Base-by-base conservation (phyloP, 1,139 yeast genomes). In the Protomyces inouyei region DNA sequence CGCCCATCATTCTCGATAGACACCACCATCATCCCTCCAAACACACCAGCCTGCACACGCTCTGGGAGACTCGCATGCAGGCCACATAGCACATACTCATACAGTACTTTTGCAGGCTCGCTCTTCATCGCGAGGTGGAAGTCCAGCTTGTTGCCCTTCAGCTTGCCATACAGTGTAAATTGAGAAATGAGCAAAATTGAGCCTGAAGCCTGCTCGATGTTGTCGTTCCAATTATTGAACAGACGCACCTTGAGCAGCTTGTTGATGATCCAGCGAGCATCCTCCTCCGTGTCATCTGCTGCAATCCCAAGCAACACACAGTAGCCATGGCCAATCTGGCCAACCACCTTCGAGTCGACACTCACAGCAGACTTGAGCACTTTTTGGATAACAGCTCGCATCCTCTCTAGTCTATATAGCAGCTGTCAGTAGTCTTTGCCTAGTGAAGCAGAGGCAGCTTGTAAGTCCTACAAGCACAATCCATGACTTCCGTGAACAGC, bases 11-110 rank as follows among this genome's bases (percentile, higher is more conserved):
- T 93, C 18, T 86, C 84, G 65, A 92, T 75, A 1, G 82, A 81
- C 16, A 93, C 97, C 68, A 89, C 96, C 98, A 93, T 93, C 96
- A 92, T 88, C 8, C 95, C 98, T 0, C 98, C 98, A 74, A 93
- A 93, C 65, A 83, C 80, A 0, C 98, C 98, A 71, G 90, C 97
- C 68, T 86, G 81, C 5, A 91, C 95, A 0, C 52, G 56, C 9
- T 56, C 64, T 10, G 32, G 28, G 14, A 68, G 74, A n/a, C 77
- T 84, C n/a, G 68, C 73, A 57, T 76, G 78, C 73, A 85, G 78
- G 67, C 76, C 70, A 0, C 68, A 69, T 67, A 89, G 76, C 65
- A 91, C 88, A 55, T 73, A 72, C n/a, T 86, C 81, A 73, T 91
- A 93, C 65, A 90, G 76, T 16, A 78, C 83, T 37, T 78, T 76